These are phyloP conservation scores for Acacia pycnantha DNA, from an alignment of 331 rosid genomes.

Conservation along the genomic window DNA sequence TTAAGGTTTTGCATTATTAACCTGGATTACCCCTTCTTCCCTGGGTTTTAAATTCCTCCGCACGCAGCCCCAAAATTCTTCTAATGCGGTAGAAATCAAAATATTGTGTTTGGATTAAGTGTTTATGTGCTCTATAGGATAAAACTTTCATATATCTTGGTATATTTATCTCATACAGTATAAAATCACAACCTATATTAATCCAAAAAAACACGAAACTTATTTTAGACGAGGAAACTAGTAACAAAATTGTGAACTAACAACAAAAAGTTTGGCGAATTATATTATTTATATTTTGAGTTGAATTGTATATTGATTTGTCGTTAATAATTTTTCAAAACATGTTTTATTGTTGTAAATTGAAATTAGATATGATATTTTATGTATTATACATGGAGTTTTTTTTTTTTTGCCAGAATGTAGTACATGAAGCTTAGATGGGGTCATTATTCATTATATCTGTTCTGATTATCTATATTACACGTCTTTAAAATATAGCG, in stretches of 20 bases:
- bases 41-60: background rate
- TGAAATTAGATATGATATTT: background rate
- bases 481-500: background rate
- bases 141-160: no score
- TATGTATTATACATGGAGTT: no score
- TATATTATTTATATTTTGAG: background rate
- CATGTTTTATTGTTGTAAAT: background rate
- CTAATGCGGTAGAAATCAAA: background rate
- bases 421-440: background rate
- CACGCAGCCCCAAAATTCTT: background rate
- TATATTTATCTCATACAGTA: no score
- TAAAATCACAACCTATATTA: no score
- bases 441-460: background rate
- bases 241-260: no score
- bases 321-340: background rate
- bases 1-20: background rate
- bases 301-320: background rate
- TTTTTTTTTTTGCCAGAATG: no score
- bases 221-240: no score
- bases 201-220: no score
- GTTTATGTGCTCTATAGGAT: no score
- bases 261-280: background rate
- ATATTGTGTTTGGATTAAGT: no score
- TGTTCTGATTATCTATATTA: background rate
- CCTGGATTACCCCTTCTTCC: background rate